Evolutionary conservation across 768 basidiomycete genomes (phyloP), one percentile per base, ranked within the genome.

Genomic region (Collybiopsis luxurians): DNA sequence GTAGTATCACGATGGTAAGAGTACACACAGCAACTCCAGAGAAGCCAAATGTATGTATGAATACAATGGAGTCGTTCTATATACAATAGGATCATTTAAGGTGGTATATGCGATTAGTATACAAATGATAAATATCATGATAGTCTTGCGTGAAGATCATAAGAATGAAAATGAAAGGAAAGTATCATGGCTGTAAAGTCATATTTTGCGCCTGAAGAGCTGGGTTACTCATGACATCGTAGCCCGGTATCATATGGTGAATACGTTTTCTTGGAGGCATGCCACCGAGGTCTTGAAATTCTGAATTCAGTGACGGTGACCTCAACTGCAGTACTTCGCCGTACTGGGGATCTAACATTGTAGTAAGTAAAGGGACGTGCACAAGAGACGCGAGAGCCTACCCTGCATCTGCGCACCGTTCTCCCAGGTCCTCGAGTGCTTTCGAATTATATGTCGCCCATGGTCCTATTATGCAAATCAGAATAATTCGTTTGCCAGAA

Each of bases 371-470:
- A n/a, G n/a, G n/a, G n/a, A n/a, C n/a, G n/a, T n/a, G n/a, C n/a
- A n/a, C n/a, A n/a, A n/a, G n/a, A n/a, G n/a, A n/a, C n/a, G n/a
- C n/a, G n/a, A n/a, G 24, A 55, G 15, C 70, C 58, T 66, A 77
- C 79, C 76, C 67, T 76, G 74, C 54, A 80, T 60, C 55, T 75
- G 78, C 30, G 69, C 71, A 61, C 69, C 71, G 64, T 78, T 81
- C 59, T 86, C 85, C 85, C 85, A 87, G 57, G 73, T 80, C 63
- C 85, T 77, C 62, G 78, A 73, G 70, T 86, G 84, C 66, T 86
- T 87, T 70, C 85, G 75, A 51, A 76, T 40, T 7, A 54, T 42
- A n/a, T 21, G 10, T 23, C 53, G 50, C 36, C 50, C 50, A 51
- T 51, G 50, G 17, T 51, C 23, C 50, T 51, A 27, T 4, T n/a